These are phyloP conservation scores for Thermothielavioides terrestris DNA, from an alignment of 495 filamentous ascomycete genomes.

Conservation along the genomic window DNA sequence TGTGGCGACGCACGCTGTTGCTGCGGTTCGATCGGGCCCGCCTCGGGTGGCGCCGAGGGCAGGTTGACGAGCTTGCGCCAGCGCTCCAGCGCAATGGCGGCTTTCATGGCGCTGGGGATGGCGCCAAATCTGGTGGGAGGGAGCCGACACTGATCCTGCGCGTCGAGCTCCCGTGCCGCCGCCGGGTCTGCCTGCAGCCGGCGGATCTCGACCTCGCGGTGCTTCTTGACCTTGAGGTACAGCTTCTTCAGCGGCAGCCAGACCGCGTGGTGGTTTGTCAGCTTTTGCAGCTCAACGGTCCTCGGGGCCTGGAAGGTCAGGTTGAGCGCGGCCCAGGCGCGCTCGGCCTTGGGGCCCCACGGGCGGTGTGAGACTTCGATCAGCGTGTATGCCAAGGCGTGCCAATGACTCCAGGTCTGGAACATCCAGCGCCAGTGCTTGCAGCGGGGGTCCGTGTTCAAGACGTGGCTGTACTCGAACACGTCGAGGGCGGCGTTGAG, in stretches of 20 bases:
- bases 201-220: constrained; percentile 42
- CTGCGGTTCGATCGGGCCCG: background rate
- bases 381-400: constrained; percentile 67
- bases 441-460: constrained; percentile 52
- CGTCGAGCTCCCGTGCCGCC: constrained; percentile 34
- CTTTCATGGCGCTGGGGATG: constrained; percentile 30
- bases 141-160: constrained; percentile 26
- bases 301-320: constrained; percentile 48
- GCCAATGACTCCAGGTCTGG: constrained; percentile 73
- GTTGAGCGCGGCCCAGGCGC: constrained; percentile 72
- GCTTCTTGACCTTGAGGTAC: constrained; percentile 55
- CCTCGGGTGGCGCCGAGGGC: constrained; percentile 16
- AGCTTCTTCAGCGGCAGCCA: constrained; percentile 69
- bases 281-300: constrained; percentile 43
- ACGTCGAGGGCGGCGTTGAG: constrained; percentile 69
- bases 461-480: constrained; percentile 59
- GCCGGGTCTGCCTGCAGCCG: constrained; percentile 34
- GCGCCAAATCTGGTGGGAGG: constrained; percentile 31
- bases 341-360: constrained; percentile 56
- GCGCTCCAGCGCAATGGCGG: constrained; percentile 28
- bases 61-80: constrained; percentile 41
- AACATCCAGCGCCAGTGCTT: constrained; percentile 75
- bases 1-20: background rate
- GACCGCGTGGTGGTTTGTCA: constrained; percentile 46
- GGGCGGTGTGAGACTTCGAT: constrained; percentile 70